Base-by-base conservation (phyloP, 1,284 basidiomycete genomes). In the Ustilago tritici region DNA sequence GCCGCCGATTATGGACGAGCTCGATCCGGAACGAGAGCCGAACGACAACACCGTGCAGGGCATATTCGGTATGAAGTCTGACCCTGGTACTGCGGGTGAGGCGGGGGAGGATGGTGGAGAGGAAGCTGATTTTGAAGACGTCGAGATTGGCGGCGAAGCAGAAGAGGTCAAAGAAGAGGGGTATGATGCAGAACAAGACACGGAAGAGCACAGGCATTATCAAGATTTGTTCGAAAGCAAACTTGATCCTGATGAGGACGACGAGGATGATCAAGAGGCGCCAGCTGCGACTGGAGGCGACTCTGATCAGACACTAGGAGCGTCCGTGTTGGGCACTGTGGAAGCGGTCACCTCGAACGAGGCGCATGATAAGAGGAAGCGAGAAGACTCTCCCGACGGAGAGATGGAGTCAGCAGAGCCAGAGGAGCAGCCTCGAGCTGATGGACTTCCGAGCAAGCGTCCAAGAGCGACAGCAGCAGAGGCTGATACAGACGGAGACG, bases 1-100 rank as follows among this genome's bases (percentile, higher is more conserved):
- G 10, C 82, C 82, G 19, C 82, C 82, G 0, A 60, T 58, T 12
- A 68, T 82, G 63, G 66, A 79, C 17, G 74, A 76, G 2, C 57
- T 78, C 17, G 56, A 56, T 8, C 55, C 43, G 3, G 70, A 71
- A 11, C 53, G 40, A 5, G 74, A 72, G 54, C 67, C 65, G 3
- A 52, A 34, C 12, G 74, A 76, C 61, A 79, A 70, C 56, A 76
- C 69, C 1, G 36, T 76, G 9, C 38, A 57, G n/a, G 74, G 65
- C 14, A 50, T 50, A 10, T 34, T 76, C 31, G 43, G 31, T 8
- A 28, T 55, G 38, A 65, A 68, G 10, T 38, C 17, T 14, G 62
- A 59, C 3, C 40, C 43, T 23, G 43, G 46, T 8, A 19, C 47
- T 2, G 56, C 3, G 7, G 15, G 7, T 8, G 54, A 56, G 23